Percentiles rank a stretch among this genome's conserved stretches.
Evolutionary conservation across 768 basidiomycete species (phyloP).

Genomic region (Boletus tylopilopsis): DNA sequence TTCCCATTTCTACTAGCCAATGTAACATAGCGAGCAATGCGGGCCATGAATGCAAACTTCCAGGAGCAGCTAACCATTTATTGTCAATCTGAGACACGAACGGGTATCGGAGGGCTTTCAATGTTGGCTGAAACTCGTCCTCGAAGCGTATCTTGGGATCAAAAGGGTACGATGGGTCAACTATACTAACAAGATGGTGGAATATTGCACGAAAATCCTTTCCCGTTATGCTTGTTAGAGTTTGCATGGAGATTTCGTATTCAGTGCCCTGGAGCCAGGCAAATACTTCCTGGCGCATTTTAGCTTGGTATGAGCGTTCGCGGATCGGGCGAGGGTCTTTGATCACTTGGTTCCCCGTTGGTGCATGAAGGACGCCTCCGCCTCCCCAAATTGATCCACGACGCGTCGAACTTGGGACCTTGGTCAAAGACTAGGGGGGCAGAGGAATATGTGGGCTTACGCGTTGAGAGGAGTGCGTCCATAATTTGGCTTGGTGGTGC

Average conservation of each 20-base stretch:
- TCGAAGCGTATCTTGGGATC: constrained; percentile 58
- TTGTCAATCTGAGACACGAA: constrained; percentile 73
- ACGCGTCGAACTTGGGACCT: constrained; percentile 53
- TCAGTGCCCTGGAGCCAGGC: constrained; percentile 63
- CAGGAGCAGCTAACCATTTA: constrained; percentile 85
- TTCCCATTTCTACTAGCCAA: constrained; percentile 87
- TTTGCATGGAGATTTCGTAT: constrained; percentile 64
- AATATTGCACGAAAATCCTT: constrained; percentile 88
- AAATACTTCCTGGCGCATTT: constrained; percentile 75
- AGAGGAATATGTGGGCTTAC: constrained; percentile 34
- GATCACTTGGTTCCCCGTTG: constrained; percentile 50
- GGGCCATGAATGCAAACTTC: constrained; percentile 92
- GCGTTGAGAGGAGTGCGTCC: constrained; percentile 74
- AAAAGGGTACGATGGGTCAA: constrained; percentile 70
- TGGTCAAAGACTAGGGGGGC: neutral
- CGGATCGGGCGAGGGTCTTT: constrained; percentile 81
- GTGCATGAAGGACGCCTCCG: constrained; percentile 40
- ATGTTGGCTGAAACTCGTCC: constrained; percentile 74
- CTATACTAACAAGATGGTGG: constrained; percentile 62
- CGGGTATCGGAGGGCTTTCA: constrained; percentile 81
- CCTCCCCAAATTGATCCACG: constrained; percentile 75
- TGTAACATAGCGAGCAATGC: constrained; percentile 81
- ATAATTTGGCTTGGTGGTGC: constrained; percentile 60
- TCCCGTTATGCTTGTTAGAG: constrained; percentile 72
- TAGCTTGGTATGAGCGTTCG: constrained; percentile 66